Evolutionary conservation across 441 rosid genomes (phyloP).

Genomic region (Bruguiera hainesii): DNA sequence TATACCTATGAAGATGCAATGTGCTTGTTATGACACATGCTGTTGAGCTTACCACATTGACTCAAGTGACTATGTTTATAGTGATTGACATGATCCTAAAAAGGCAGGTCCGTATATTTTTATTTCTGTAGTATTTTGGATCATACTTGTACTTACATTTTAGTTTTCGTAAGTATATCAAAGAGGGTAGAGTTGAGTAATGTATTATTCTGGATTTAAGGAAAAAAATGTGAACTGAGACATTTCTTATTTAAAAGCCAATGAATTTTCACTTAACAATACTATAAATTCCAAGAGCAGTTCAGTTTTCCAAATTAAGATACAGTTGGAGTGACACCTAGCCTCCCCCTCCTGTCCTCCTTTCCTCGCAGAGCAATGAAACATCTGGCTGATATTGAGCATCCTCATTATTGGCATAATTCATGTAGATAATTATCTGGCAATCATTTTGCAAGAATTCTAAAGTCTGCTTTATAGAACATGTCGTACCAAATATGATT

Average conservation of each 20-base stretch:
- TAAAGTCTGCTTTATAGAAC: slow-evolving; percentile 23
- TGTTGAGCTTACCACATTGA: neutral
- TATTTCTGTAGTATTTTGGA: too few species aligned
- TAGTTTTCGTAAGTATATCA: too few species aligned
- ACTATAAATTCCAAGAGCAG: neutral
- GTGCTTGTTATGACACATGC: neutral
- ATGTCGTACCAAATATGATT: slow-evolving; percentile 26
- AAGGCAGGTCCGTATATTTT: neutral
- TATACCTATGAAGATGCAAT: neutral
- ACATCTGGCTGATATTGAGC: slow-evolving; percentile 11
- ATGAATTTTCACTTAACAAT: slow-evolving; percentile 5
- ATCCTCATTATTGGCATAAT: slow-evolving; percentile 29
- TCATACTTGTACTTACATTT: too few species aligned
- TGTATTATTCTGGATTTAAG: neutral
- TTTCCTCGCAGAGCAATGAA: too few species aligned
- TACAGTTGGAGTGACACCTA: slow-evolving; percentile 15
- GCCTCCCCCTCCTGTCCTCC: too few species aligned
- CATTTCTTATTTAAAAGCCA: slow-evolving; percentile 2
- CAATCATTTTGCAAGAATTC: slow-evolving; percentile 22
- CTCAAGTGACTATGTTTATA: neutral
- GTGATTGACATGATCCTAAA: neutral
- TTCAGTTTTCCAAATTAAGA: slow-evolving; percentile 11
- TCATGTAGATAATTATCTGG: slow-evolving; percentile 24
- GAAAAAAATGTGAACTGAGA: neutral
- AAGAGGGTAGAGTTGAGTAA: too few species aligned